Conservation (phyloP, 1,139 yeast genomes). For the Eremothecium gossypii region DNA sequence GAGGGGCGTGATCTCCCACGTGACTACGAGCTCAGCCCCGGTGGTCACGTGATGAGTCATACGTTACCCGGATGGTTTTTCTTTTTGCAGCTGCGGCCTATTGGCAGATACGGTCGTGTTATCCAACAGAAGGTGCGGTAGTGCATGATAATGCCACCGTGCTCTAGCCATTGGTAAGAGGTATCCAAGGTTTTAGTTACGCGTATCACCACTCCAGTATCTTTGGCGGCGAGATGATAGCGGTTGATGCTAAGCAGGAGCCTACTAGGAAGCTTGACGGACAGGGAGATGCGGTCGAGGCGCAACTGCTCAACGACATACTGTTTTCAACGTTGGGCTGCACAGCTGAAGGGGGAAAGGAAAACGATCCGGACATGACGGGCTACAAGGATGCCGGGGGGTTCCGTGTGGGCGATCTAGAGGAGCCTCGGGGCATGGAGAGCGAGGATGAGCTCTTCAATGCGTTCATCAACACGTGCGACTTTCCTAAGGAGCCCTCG, state of each 20-base stretch:
- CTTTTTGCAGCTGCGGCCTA: too few species aligned
- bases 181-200: not conserved
- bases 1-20: too few species aligned
- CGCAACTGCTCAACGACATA: slow-evolving; percentile 16
- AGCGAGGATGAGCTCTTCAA: slow-evolving; percentile 18
- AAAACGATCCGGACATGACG: slow-evolving; percentile 2
- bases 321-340: slow-evolving; percentile 9
- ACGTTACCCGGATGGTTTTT: too few species aligned
- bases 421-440: slow-evolving; percentile 1
- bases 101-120: too few species aligned
- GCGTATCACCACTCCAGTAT: not conserved
- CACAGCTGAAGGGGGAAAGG: slow-evolving; percentile 6
- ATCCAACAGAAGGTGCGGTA: too few species aligned
- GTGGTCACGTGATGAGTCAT: too few species aligned
- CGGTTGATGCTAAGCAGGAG: not conserved
- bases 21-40: too few species aligned
- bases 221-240: not conserved
- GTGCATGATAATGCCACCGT: too few species aligned
- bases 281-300: slow-evolving; percentile 10
- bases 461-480: slow-evolving; percentile 20
- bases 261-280: not conserved
- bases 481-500: slow-evolving; percentile 7
- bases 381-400: not conserved
- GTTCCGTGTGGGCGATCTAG: not conserved
- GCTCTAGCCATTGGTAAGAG: too few species aligned